phyloP scores from a whole-genome alignment of 2,329 filamentous ascomycete genomes.

The Microdochium trichocladiopsis region DNA sequence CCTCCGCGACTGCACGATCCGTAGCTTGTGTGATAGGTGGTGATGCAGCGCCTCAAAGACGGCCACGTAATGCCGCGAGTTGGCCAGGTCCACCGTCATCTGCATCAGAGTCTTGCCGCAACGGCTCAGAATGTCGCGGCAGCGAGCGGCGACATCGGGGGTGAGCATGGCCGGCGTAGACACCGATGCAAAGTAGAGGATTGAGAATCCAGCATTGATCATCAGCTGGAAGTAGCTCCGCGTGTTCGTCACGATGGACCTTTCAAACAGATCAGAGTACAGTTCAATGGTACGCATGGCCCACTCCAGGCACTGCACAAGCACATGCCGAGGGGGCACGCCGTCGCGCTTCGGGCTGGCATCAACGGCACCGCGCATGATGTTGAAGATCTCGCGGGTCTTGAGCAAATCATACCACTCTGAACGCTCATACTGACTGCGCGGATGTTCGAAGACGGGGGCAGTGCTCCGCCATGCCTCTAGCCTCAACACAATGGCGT shows the following conservation, averaged over 20 bases:
- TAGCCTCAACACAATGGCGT: conserved; percentile 23
- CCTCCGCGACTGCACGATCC: background rate
- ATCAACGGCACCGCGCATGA: conserved; percentile 32
- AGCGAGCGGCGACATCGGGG: background rate
- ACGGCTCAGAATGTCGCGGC: conserved; percentile 4
- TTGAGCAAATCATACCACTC: conserved; percentile 36
- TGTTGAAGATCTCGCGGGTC: conserved; percentile 29
- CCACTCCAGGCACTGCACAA: conserved; percentile 23
- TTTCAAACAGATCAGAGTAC: conserved; percentile 27
- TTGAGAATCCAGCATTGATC: conserved; percentile 33
- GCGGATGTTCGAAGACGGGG: conserved; percentile 22
- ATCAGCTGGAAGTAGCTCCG: conserved; percentile 41
- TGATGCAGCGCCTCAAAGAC: conserved; percentile 17
- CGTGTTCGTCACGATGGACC: conserved; percentile 30
- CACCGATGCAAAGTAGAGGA: conserved; percentile 20
- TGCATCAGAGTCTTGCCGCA: conserved; percentile 14
- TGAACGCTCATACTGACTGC: conserved; percentile 31
- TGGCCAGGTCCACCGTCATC: conserved; percentile 17
- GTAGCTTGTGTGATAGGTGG: conserved; percentile 7
- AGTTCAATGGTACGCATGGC: conserved; percentile 27
- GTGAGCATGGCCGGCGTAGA: conserved; percentile 1
- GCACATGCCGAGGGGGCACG: conserved; percentile 21
- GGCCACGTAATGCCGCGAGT: conserved; percentile 15
- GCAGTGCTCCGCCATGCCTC: conserved; percentile 24
- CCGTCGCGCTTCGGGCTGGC: conserved; percentile 24